Evolutionary conservation across 208 protist genomes (phyloP), one percentile per base, ranked within the genome.

Genomic region (Crithidia thermophila): DNA sequence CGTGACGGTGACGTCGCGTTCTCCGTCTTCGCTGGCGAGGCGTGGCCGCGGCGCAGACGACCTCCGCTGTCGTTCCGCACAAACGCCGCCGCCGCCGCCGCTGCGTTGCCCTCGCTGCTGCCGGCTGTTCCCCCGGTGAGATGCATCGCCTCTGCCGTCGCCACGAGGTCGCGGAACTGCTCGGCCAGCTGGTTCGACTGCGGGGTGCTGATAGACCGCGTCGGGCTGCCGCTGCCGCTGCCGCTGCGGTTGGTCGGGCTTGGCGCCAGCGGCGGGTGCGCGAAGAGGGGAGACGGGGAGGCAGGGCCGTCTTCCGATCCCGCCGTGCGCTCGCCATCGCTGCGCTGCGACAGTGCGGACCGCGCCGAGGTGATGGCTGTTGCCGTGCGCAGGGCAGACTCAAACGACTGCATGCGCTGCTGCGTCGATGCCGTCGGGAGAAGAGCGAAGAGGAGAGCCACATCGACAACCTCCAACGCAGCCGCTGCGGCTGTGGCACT

Each of bases 391-490:
- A 91, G 69, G 0, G 88, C 57, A 14, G 57, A n/a, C 61, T 91
- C 81, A 58, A 91, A 88, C 23, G 72, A 67, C 14, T 64, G 28
- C 37, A 87, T 84, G 75, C 87, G 89, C 45, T 88, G 81, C 27
- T 25, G 18, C 13, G 88, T 94, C 16, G 62, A 53, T 1, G 85
- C 45, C 20, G 76, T 79, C 13, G 88, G 82, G 16, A 94, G 74
- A 11, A 81, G 69, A 10, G 88, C 88, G 47, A 84, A 91, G 13
- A 88, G 53, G 4, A 94, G 70, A 3, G 85, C 85, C 11, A 84
- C 60, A 34, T 84, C 64, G 4, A 70, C 74, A 21, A 72, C 53
- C 30, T 84, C 69, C n/a, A 62, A 37, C 33, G 69, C 69, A 2
- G 56, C 53, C 9, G 28, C 46, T 1, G 33, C 50, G 18, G 60